Base-by-base conservation (phyloP, 345 rosid species). In the Clarkia xantiana region DNA sequence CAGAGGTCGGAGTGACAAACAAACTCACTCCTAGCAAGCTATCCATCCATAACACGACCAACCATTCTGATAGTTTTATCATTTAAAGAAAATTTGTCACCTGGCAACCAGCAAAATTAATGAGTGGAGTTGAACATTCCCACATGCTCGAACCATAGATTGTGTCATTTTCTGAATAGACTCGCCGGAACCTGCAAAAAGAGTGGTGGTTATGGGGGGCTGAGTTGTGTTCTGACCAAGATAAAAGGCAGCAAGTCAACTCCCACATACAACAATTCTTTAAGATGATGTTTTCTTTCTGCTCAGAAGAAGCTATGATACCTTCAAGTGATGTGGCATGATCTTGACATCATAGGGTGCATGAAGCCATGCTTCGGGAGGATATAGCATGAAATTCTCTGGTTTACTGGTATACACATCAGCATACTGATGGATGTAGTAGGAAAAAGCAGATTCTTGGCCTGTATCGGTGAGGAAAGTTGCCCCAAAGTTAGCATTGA, bases 281-380 rank as follows among this genome's bases (percentile, higher is more conserved):
- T 41, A 11, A 15, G 16, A 44, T 14, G n/a, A 44, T n/a, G 16
- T n/a, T 44, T 5, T 44, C 47, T 44, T 44, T 44, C 18, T 42
- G 14, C 25, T 6, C 38, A 1, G 11, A 19, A 14, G 1, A 22
- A 22, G 14, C 16, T 15, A 25, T 15, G 44, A n/a, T 67, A 90
- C 97, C 95, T 90, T 90, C 46, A 86, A 64, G 62, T 90, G 97
- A 76, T 90, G 95, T 50, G 97, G 97, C 95, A 90, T 81, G 67
- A 86, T 83, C 71, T 90, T 86, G 73, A 90, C 70, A 69, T 90
- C 89, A 49, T 51, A 83, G 38, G 97, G 94, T 44, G 57, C 88
- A 59, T 86, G 91, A 66, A 83, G 86, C 97, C 97, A 90, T n/a
- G 95, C 88, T 62, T 86, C 97, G 0, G 91, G 82, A 40, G 73